Base-by-base conservation (phyloP, 177 flowering plant genomes). In the Vitis hybrid region DNA sequence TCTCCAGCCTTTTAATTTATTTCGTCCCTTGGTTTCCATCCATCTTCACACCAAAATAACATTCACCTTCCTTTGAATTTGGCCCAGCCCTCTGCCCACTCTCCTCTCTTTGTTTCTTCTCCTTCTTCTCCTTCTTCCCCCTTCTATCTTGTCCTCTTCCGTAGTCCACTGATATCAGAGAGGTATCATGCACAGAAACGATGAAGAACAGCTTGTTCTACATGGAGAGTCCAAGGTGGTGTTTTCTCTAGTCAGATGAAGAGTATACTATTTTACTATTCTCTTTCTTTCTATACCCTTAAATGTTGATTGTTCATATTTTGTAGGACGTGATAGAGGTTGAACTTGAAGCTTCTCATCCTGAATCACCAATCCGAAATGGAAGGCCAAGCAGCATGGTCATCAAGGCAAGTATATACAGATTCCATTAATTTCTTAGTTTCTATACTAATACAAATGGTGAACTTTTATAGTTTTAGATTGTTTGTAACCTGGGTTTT, bases 341-440 rank as follows among this genome's bases (percentile, higher is more conserved):
- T n/a, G 78, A 76, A 46, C 17, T 21, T n/a, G 80, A 74, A 77
- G 79, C 82, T 18, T 74, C 79, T 9, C 18, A 78, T 49, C 76
- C 79, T 14, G 80, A 76, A 56, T 78, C 81, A 56, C 82, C 84
- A 8, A 69, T 68, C 40, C 82, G 76, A 65, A 81, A 60, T 70
- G 79, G 85, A 70, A 86, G 88, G 68, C 88, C 91, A 49, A 86
- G 67, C 66, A 88, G 91, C 69, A 88, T 88, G 91, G 84, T 88
- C 32, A 62, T 88, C 1, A 84, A 86, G 88, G 91, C 79, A 77
- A 74, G 4, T 54, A 40, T 17, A 52, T 52, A 58, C 10, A 32
- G 21, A 15, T 17, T 6, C 11, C 19, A 6, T 13, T n/a, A 49
- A 50, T 51, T 18, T 10, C 57, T 40, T 40, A 1, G 8, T 40